Base-by-base conservation (phyloP, 164 flowering plant species). In the Chimonanthus salicifolius region DNA sequence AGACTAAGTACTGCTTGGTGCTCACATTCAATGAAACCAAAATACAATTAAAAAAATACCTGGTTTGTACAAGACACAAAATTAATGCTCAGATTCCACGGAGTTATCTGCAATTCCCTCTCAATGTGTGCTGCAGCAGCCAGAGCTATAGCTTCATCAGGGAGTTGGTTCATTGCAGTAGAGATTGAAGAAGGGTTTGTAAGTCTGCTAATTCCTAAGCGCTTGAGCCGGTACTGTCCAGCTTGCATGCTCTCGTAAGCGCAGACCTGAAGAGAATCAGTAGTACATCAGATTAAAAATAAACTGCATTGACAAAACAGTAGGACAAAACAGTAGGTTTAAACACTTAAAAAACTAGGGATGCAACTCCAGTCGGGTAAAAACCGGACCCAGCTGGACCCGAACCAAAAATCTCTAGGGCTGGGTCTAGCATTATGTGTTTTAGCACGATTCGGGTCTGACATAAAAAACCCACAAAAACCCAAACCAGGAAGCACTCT, bases 81-180 rank as follows among this genome's bases (percentile, higher is more conserved):
- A 78, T 93, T 95, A 89, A 89, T 87, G 73, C 91, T 93, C 75
- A 95, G 84, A 82, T 88, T 95, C 99, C 99, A 95, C 21, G 99
- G 92, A 71, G 99, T 95, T 69, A 95, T 92, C 85, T 85, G 94
- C 76, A 95, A 79, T 78, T 95, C 99, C 83, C 99, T 85, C 83
- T 95, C 99, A 78, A 95, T 95, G 75, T 95, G 99, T 64, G 99
- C 90, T 69, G 98, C 97, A 77, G 97, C 99, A 84, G 98, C 98
- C 72, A 95, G 80, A 71, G 98, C 84, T 72, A 95, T 90, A 8
- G 99, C 99, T 83, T 95, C 99, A 84, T 89, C 89, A 49, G 99
- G 99, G 58, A 95, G 92, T 82, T 92, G 98, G 83, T 89, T 91
- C 98, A 92, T 88, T 50, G 99, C 99, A 70, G 90, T 83, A 48